phyloP scores from a whole-genome alignment of 139 green algal species.

The Zygnema cylindricum region DNA sequence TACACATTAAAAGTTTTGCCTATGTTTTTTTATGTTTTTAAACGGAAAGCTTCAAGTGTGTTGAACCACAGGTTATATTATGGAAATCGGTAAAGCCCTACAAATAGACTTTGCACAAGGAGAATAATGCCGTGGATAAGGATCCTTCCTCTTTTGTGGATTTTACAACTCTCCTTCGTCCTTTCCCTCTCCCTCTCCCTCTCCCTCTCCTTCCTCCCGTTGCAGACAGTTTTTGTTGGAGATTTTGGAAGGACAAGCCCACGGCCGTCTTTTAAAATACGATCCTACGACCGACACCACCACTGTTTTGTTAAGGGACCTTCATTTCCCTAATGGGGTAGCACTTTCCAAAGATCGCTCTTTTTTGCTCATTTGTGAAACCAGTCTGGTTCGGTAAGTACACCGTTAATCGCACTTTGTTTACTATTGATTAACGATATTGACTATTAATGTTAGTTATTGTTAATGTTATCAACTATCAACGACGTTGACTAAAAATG shows the following conservation, averaged over 20 bases:
- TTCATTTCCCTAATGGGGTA: conserved; percentile 82
- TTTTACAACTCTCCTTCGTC: neutral
- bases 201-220: neutral
- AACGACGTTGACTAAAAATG: no score
- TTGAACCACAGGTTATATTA: no score
- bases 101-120: no score
- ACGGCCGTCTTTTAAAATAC: conserved; percentile 74
- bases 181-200: conserved; percentile 6
- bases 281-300: conserved; percentile 64
- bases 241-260: conserved; percentile 51
- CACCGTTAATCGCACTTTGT: no score
- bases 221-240: conserved; percentile 30
- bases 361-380: conserved; percentile 73
- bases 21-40: no score
- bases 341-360: conserved; percentile 70
- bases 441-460: neutral
- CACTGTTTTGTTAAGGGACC: conserved; percentile 60
- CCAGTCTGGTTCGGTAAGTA: conserved; percentile 39
- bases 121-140: no score
- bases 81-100: no score
- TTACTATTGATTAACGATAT: neutral
- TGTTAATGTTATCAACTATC: no score
- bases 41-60: no score
- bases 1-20: no score
- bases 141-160: neutral